phyloP scores from a whole-genome alignment of 2,329 filamentous ascomycete species.

The Hortaea werneckii region DNA sequence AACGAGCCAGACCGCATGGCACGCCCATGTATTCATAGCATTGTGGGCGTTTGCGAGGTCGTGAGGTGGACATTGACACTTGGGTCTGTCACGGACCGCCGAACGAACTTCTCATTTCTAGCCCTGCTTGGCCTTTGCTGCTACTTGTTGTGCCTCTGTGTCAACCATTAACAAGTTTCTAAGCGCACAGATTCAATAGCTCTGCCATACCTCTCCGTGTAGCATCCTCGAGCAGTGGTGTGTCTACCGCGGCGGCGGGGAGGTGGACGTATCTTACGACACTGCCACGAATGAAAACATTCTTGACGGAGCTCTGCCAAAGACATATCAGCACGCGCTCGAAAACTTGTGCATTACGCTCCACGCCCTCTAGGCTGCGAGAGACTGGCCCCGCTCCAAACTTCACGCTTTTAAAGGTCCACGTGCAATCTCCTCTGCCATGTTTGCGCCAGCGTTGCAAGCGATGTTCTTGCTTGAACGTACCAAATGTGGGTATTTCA shows the following conservation, averaged over 20 bases:
- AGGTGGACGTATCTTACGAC: slow-evolving; percentile 90
- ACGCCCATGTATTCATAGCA: too few species aligned
- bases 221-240: slow-evolving; percentile 79
- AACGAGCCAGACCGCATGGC: too few species aligned
- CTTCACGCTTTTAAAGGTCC: background rate
- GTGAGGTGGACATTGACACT: background rate
- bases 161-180: background rate
- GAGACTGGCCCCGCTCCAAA: too few species aligned
- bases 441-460: background rate
- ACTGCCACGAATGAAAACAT: slow-evolving; percentile 88
- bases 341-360: background rate
- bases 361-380: background rate
- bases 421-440: background rate
- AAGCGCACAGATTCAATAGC: slow-evolving; percentile 6
- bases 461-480: slow-evolving; percentile 16
- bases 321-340: background rate
- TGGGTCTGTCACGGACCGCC: too few species aligned
- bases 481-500: slow-evolving; percentile 89
- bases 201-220: slow-evolving; percentile 62
- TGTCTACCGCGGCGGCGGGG: slow-evolving; percentile 71
- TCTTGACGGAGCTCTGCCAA: slow-evolving; percentile 69
- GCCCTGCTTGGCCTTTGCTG: slow-evolving; percentile 24
- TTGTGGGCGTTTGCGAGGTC: background rate
- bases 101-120: slow-evolving; percentile 1
- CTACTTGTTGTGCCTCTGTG: slow-evolving; percentile 13